phyloP scores from a whole-genome alignment of 441 rosid species.

The Biscutella laevigata region DNA sequence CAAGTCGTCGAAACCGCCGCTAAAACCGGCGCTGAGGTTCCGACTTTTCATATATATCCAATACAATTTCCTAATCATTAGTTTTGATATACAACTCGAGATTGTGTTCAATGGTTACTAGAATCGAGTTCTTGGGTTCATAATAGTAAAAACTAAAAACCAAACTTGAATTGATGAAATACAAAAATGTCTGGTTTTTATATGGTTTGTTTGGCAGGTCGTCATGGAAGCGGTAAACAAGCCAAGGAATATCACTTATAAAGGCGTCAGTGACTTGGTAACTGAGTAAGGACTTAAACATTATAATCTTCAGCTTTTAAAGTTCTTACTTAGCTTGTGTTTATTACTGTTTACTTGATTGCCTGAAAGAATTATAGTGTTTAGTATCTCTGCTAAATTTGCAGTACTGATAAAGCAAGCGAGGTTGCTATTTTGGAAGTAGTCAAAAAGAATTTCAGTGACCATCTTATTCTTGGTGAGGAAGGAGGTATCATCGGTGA shows the following conservation, averaged over 20 bases:
- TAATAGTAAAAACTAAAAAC: too few relatives aligned
- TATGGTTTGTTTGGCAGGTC: constrained; percentile 52
- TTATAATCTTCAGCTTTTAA: background rate
- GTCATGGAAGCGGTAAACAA: constrained; percentile 85
- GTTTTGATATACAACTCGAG: too few relatives aligned
- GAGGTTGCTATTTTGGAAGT: constrained; percentile 82
- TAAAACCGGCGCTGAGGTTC: constrained; percentile 77
- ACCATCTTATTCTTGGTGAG: constrained; percentile 93
- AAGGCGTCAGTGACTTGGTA: constrained; percentile 81
- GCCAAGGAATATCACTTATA: constrained; percentile 71
- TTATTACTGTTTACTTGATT: background rate
- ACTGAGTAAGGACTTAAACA: constrained; percentile 56
- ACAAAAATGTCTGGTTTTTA: too few relatives aligned
- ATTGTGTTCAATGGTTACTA: background rate
- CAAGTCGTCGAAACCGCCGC: constrained; percentile 78
- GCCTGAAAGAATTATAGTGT: background rate
- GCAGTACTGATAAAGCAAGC: constrained; percentile 86
- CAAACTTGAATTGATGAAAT: background rate
- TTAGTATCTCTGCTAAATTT: constrained; percentile 25
- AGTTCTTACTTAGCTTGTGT: background rate
- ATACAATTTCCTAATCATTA: too few relatives aligned
- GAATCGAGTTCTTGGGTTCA: background rate
- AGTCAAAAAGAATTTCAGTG: constrained; percentile 58
- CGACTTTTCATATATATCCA: background rate
- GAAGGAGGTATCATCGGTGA: constrained; percentile 91